These are phyloP conservation scores for Blastobotrys buckinghamii DNA, from an alignment of 1,139 yeast species.

Conservation along the genomic window DNA sequence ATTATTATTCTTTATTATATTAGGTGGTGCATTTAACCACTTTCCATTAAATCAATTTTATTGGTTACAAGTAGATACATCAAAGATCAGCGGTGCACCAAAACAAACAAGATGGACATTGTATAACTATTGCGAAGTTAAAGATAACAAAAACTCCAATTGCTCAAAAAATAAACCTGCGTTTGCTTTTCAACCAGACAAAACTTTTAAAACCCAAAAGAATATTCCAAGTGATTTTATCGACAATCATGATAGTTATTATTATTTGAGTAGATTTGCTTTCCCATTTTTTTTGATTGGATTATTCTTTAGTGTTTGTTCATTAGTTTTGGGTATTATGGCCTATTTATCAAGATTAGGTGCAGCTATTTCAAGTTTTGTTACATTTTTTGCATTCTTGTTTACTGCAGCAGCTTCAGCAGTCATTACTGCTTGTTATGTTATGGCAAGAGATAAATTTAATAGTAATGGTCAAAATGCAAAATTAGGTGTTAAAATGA, in stretches of 20 bases:
- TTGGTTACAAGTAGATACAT: constrained; percentile 67
- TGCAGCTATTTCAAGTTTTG: constrained; percentile 33
- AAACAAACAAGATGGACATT: constrained; percentile 62
- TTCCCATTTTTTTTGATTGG: constrained; percentile 64
- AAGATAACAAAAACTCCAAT: constrained; percentile 36
- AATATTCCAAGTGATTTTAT: constrained; percentile 47
- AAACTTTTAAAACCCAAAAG: constrained; percentile 43
- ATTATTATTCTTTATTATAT: constrained; percentile 53
- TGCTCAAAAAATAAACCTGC: constrained; percentile 52
- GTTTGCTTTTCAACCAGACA: constrained; percentile 60
- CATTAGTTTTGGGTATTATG: constrained; percentile 38
- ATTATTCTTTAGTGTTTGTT: constrained; percentile 48
- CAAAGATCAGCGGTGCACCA: constrained; percentile 46
- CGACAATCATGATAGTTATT: constrained; percentile 43
- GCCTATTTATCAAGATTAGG: constrained; percentile 32
- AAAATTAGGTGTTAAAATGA: constrained; percentile 49
- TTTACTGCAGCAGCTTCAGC: constrained; percentile 55
- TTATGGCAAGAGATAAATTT: constrained; percentile 55
- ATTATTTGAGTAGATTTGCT: constrained; percentile 58
- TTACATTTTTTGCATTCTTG: constrained; percentile 41
- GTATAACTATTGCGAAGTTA: constrained; percentile 53
- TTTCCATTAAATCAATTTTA: constrained; percentile 53
- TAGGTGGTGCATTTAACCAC: constrained; percentile 52
- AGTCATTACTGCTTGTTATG: constrained; percentile 59
- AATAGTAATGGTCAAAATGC: constrained; percentile 43